Base-by-base conservation (phyloP, 768 basidiomycete genomes). In the Calocybe gangraenosa region DNA sequence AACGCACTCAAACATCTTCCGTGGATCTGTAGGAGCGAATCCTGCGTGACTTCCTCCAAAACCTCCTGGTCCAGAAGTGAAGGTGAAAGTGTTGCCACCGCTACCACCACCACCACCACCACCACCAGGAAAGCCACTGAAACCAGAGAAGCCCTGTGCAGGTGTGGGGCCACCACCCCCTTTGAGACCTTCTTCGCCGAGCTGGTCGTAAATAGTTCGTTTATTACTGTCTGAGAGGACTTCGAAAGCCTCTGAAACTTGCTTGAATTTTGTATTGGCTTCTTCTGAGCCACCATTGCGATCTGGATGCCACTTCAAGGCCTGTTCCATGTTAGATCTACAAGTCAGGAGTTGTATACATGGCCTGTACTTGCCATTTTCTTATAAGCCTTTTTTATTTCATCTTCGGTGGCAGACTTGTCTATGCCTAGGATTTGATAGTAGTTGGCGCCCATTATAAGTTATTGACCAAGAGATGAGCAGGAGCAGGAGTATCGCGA, bases 211-310 rank as follows among this genome's bases (percentile, higher is more conserved):
- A 6, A 92, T 60, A 0, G 87, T 67, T 18, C 90, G 84, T 58
- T 92, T 92, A 60, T 91, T 73, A 63, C 81, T 80, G 65, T 96
- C 92, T 40, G 78, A 88, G 45, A 98, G 81, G 21, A 95, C 93
- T 61, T 98, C 95, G 57, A 95, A 98, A 0, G 92, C 94, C 70
- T 97, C 95, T 23, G 89, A 89, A 37, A 97, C 79, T 77, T 94
- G 81, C 69, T 99, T 94, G 66, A 99, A 98, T 65, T 88, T 95
- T 63, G 78, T 75, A 2, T 79, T 84, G 0, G 95, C 87, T 52
- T 84, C 85, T 54, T 93, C 93, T 40, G 87, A 84, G 21, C 90
- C 88, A 44, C 69, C 68, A 59, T 96, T 95, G 31, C 93, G 78
- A 62, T 96, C 93, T 30, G 94, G 94, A 64, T 98, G 95, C 84